A percentile compares a stretch with the other conserved stretches of the same genome.
Conservation (phyloP, 2,329 filamentous ascomycete genomes). For the Pyrenochaeta sp. region DNA sequence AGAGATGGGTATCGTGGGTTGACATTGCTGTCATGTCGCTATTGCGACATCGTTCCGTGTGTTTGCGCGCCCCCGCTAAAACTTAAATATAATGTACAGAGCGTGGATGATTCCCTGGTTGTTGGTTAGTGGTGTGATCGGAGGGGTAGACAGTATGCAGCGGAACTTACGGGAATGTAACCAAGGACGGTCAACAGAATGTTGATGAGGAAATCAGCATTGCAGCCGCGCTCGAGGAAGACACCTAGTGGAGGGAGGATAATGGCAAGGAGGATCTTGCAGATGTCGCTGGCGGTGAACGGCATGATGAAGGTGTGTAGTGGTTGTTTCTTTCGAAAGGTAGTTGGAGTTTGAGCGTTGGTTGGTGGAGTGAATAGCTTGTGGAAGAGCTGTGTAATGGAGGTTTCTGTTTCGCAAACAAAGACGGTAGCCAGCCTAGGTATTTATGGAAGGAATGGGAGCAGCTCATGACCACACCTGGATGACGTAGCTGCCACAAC, state of each 20-base stretch:
- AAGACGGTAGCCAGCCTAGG: constrained; percentile 14
- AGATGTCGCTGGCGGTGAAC: constrained; percentile 75
- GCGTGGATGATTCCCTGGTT: constrained; percentile 81
- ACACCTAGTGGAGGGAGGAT: constrained; percentile 90
- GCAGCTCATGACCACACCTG: constrained; percentile 25
- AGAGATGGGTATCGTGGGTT: constrained; percentile 46
- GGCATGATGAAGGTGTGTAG: constrained; percentile 58
- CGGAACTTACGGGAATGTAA: constrained; percentile 65
- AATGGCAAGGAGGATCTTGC: constrained; percentile 88
- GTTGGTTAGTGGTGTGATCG: constrained; percentile 5
- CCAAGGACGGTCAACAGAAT: constrained; percentile 74
- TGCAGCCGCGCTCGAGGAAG: constrained; percentile 92
- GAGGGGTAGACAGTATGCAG: neutral
- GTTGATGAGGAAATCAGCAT: constrained; percentile 89
- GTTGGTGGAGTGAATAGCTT: constrained; percentile 2
- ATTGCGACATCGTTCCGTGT: constrained; percentile 14
- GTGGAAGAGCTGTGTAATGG: constrained; percentile 6
- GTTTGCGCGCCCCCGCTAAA: constrained; percentile 61
- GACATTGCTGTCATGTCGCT: constrained; percentile 19
- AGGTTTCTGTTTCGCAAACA: constrained; percentile 14
- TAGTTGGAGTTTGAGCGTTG: constrained; percentile 2
- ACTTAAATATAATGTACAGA: constrained; percentile 92
- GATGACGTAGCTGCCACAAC: constrained; percentile 21
- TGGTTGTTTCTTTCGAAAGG: constrained; percentile 1
- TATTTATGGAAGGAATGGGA: constrained; percentile 38